Evolutionary conservation across 495 filamentous ascomycete genomes (phyloP).

Genomic region (Penicillium nucicola): DNA sequence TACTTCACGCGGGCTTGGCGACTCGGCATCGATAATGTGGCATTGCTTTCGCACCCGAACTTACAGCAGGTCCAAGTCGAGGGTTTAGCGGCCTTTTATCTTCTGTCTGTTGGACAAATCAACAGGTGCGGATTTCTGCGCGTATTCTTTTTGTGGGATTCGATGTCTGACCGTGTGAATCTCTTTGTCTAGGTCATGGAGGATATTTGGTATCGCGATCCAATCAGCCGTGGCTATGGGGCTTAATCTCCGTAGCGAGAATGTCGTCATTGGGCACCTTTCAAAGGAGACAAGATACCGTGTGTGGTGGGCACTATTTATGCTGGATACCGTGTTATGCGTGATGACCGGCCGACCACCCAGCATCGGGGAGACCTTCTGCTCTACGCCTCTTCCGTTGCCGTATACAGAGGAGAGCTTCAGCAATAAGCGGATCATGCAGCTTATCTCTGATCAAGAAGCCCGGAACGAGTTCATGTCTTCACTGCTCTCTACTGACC

Average conservation of each 20-base stretch:
- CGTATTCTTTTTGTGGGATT: too few relatives aligned
- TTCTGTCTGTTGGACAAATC: constrained; percentile 49
- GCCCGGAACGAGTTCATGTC: too few relatives aligned
- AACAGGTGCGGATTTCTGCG: constrained; percentile 40
- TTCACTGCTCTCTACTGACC: too few relatives aligned
- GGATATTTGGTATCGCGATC: constrained; percentile 55
- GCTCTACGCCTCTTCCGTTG: constrained; percentile 51
- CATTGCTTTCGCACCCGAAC: constrained; percentile 50
- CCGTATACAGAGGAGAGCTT: constrained; percentile 55
- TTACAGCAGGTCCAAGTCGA: constrained; percentile 49
- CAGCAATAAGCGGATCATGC: constrained; percentile 19
- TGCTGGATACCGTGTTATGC: constrained; percentile 54
- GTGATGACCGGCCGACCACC: constrained; percentile 60
- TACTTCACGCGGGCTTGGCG: too few relatives aligned
- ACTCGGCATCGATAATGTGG: too few relatives aligned
- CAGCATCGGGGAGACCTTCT: constrained; percentile 48
- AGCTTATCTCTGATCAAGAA: constrained; percentile 29
- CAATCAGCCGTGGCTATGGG: constrained; percentile 57
- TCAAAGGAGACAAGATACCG: constrained; percentile 47
- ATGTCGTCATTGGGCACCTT: constrained; percentile 36
- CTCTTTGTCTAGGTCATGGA: constrained; percentile 51
- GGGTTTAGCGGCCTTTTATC: constrained; percentile 50
- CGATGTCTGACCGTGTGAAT: background rate
- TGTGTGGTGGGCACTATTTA: constrained; percentile 54
- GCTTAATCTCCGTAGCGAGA: constrained; percentile 59